Evolutionary conservation across 2,329 filamentous ascomycete genomes (phyloP).

Genomic region (Hortaea sp.): DNA sequence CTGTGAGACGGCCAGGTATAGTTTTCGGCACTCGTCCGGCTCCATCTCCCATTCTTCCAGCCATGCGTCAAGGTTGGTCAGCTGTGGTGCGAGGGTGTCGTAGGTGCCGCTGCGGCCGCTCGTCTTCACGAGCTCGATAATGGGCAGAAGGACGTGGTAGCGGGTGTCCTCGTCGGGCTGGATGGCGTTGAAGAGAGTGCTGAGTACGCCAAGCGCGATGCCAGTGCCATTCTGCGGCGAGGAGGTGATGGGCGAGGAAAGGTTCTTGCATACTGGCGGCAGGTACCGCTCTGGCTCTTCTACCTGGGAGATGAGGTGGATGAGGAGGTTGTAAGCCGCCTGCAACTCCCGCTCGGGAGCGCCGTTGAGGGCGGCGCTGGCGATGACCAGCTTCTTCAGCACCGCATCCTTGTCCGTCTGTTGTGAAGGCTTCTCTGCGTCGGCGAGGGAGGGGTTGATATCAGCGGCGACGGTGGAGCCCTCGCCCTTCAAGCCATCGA

Average conservation of each 20-base stretch:
- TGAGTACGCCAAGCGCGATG: conserved; percentile 80
- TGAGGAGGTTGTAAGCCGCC: conserved; percentile 90
- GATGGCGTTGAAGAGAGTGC: conserved; percentile 94
- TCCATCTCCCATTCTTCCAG: conserved; percentile 72
- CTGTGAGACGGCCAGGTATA: conserved; percentile 75
- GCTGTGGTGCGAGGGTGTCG: conserved; percentile 71
- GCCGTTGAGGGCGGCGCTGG: conserved; percentile 65
- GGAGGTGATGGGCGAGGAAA: conserved; percentile 74
- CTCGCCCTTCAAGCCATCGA: conserved; percentile 65
- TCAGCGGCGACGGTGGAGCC: conserved; percentile 48
- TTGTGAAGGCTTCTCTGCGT: conserved; percentile 31
- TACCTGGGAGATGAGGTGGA: conserved; percentile 83
- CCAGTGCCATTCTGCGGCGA: conserved; percentile 77
- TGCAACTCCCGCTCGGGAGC: conserved; percentile 96
- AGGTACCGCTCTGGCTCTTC: conserved; percentile 78
- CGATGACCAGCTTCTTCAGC: conserved; percentile 78
- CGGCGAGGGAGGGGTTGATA: conserved; percentile 56
- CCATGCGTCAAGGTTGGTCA: conserved; percentile 77
- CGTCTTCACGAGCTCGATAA: conserved; percentile 69
- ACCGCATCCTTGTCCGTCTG: conserved; percentile 68
- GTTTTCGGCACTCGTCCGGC: conserved; percentile 70
- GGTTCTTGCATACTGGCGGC: conserved; percentile 77
- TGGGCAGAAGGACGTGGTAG: conserved; percentile 83
- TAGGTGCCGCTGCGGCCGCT: conserved; percentile 44
- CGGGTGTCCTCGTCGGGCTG: conserved; percentile 65